Base-by-base conservation (phyloP, 2,329 filamentous ascomycete species). In the Talaromyces sp. region DNA sequence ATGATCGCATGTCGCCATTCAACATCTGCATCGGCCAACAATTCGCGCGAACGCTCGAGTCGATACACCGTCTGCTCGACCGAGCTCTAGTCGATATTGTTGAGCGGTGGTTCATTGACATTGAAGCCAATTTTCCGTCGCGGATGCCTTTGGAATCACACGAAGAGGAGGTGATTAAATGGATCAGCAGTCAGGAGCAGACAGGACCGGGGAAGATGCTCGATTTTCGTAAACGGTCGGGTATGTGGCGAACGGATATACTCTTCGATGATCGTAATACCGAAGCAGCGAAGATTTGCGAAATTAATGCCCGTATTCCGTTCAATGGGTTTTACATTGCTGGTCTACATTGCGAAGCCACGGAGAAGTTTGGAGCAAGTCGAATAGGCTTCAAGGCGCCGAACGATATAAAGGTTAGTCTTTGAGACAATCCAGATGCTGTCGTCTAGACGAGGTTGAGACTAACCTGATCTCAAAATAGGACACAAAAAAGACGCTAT, bases 241-340 rank as follows among this genome's bases (percentile, higher is more conserved):
- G 72, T 11, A 71, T 70, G 6, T 74, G 71, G 72, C 68, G 72
- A 65, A 72, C 72, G 1, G 72, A 74, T 48, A 71, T 73, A 22
- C 43, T 74, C 11, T 16, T 74, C 0, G 67, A 72, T 11, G 19
- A 27, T 9, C 45, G 35, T 39, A 39, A 14, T 22, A 9, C 33
- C 7, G 35, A 48, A 24, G 45, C 22, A 8, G 45, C 65, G 0
- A 59, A 63, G 10, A 67, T 74, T 16, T 71, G 67, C 19, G 72
- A 74, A 45, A 74, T 74, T 13, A 73, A 73, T 19, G 69, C 70
- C 1, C 69, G 72, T 0, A 73, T 74, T 43, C 68, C 54, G 1
- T 70, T 62, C 33, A 73, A 73, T 59, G 71, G 71, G 0, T 65
- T 68, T 7, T 60, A 72, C 50, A 41, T 56, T 13, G 13, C 57